phyloP scores from a whole-genome alignment of 106 monocot species.

The Dendrobium chrysotoxum region DNA sequence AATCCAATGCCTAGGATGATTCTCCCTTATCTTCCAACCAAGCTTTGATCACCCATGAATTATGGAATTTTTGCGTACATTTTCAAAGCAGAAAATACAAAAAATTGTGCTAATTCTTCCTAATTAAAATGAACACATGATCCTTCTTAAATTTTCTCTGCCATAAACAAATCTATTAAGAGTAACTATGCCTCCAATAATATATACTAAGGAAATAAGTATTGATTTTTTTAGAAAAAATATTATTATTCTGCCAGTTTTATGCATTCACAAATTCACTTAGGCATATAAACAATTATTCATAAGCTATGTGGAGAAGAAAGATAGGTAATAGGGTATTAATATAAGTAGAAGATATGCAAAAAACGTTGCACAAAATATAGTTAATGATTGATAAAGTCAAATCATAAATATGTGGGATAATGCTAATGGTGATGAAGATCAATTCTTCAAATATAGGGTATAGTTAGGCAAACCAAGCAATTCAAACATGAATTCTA shows the following conservation, averaged over 20 bases:
- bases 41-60: too few species aligned
- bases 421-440: neutral
- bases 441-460: neutral
- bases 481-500: too few species aligned
- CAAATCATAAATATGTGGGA: neutral
- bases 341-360: neutral
- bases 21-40: too few species aligned
- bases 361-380: neutral
- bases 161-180: too few species aligned
- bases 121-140: too few species aligned
- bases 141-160: too few species aligned
- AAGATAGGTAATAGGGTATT: neutral
- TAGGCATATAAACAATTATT: neutral
- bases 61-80: too few species aligned
- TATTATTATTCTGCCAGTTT: neutral
- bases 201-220: neutral
- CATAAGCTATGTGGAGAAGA: neutral
- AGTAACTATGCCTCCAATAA: neutral
- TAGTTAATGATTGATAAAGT: neutral
- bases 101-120: too few species aligned
- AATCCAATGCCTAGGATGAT: too few species aligned
- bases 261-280: neutral
- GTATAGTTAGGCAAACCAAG: too few species aligned
- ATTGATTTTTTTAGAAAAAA: neutral
- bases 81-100: too few species aligned